These are phyloP conservation scores for Kregervanrija delftensis DNA, from an alignment of 805 yeast species.

Conservation along the genomic window DNA sequence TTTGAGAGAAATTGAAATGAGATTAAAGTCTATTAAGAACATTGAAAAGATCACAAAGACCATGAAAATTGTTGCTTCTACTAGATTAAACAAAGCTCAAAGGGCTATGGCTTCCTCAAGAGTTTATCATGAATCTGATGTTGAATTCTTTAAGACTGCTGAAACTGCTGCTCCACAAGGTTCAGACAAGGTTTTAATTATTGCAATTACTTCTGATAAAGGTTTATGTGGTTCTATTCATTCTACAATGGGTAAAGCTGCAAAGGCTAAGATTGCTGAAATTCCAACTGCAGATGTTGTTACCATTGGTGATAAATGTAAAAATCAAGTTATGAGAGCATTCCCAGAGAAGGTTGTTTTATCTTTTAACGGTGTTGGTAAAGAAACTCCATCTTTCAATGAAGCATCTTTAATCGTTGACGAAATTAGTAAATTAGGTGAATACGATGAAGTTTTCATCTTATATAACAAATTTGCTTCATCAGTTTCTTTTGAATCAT, in stretches of 20 bases:
- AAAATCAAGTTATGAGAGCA: conserved; percentile 82
- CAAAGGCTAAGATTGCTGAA: conserved; percentile 60
- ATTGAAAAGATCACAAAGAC: conserved; percentile 99
- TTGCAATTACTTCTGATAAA: conserved; percentile 93
- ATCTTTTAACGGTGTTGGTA: conserved; percentile 88
- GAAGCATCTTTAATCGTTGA: conserved; percentile 89
- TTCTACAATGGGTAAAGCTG: conserved; percentile 86
- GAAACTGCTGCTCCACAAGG: conserved; percentile 57
- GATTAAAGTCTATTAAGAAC: conserved; percentile 97
- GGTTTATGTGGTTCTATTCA: conserved; percentile 99
- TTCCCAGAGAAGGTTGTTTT: conserved; percentile 61
- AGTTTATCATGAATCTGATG: conserved; percentile 73
- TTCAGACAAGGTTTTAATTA: conserved; percentile 57
- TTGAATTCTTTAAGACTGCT: conserved; percentile 71
- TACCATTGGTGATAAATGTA: conserved; percentile 91
- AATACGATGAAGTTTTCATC: conserved; percentile 73
- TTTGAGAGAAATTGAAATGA: conserved; percentile 95
- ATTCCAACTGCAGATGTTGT: conserved; percentile 70
- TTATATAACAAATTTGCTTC: conserved; percentile 83
- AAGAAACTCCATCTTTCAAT: conserved; percentile 89
- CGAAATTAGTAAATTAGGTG: conserved; percentile 62
- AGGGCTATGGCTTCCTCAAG: conserved; percentile 87
- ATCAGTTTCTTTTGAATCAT: conserved; percentile 88
- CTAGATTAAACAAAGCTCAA: conserved; percentile 92
- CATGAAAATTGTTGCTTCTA: conserved; percentile 98